phyloP scores from a whole-genome alignment of 352 stramenopile genomes.

The Globisporangium rhizosaccharum region DNA sequence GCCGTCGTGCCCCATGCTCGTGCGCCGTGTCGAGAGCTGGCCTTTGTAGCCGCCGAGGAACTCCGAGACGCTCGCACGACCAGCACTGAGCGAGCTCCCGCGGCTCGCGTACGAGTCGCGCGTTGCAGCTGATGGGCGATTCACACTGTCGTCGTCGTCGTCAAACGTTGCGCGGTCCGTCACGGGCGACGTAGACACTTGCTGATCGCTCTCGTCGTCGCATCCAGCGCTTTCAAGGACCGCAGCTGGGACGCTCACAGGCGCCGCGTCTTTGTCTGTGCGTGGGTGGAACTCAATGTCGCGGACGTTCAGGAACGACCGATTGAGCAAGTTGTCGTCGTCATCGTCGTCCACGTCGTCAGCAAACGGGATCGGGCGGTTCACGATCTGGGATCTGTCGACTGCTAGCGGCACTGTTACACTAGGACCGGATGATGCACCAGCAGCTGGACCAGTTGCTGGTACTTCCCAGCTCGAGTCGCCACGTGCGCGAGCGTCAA shows the following conservation, averaged over 20 bases:
- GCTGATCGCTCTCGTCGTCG: not conserved
- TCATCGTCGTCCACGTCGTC: slow-evolving; percentile 33
- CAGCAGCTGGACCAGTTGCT: not conserved
- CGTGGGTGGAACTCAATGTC: slow-evolving; percentile 38
- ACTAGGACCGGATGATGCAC: not conserved
- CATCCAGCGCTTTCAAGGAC: slow-evolving; percentile 1
- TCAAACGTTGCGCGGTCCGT: slow-evolving; percentile 9
- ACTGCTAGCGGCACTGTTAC: not conserved
- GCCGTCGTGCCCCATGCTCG: slow-evolving; percentile 16
- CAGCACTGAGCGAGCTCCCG: slow-evolving; percentile 8
- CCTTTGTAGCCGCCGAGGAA: slow-evolving; percentile 66
- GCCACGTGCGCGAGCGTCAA: slow-evolving; percentile 24
- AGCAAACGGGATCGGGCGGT: slow-evolving; percentile 12
- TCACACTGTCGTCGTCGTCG: not conserved
- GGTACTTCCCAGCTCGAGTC: slow-evolving; percentile 39
- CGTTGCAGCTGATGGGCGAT: not conserved
- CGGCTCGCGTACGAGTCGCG: not conserved
- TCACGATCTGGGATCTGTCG: slow-evolving; percentile 14
- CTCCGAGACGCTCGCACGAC: slow-evolving; percentile 41
- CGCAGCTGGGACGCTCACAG: slow-evolving; percentile 10
- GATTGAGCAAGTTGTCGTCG: slow-evolving; percentile 35
- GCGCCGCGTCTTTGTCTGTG: slow-evolving; percentile 9
- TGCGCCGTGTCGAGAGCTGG: slow-evolving; percentile 31
- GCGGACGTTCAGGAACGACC: slow-evolving; percentile 46
- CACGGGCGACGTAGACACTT: not conserved